Evolutionary conservation across 371 early-diverging fungal species (phyloP).

Genomic region (Dinochytrium kinnereticum): DNA sequence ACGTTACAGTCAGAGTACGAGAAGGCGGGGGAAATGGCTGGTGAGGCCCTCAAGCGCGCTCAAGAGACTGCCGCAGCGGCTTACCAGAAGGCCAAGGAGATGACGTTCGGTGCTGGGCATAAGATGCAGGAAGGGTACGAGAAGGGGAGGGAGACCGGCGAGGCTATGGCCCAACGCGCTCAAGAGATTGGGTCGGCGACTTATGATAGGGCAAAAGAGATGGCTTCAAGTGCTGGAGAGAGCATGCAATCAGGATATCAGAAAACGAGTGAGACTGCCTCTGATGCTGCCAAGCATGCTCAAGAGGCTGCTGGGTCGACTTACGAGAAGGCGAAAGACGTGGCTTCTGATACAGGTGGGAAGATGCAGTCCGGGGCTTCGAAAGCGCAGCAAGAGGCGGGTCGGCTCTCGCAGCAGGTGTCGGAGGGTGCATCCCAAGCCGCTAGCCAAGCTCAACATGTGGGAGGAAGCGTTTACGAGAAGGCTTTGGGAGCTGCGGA

Average conservation of each 20-base stretch:
- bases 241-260: not conserved
- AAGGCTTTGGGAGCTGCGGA: not conserved
- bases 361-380: too few relatives aligned
- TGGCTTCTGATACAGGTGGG: not conserved
- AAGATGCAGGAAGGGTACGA: not conserved
- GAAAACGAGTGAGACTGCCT: not conserved
- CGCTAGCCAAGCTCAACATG: not conserved
- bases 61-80: not conserved
- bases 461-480: not conserved
- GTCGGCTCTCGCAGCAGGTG: too few relatives aligned
- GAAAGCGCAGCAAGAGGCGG: too few relatives aligned
- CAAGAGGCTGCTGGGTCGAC: not conserved
- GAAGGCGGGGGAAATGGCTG: too few relatives aligned
- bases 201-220: not conserved
- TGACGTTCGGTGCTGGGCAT: not conserved
- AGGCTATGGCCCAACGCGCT: not conserved
- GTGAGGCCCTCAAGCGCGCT: not conserved
- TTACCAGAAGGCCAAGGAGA: not conserved
- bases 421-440: not conserved
- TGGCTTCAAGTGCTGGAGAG: not conserved
- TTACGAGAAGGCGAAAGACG: not conserved
- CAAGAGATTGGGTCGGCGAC: not conserved
- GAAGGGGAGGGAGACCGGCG: not conserved
- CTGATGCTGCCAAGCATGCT: not conserved
- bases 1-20: too few relatives aligned